phyloP scores from a whole-genome alignment of 768 basidiomycete species.

The Boletus pseudo-olivaceus region DNA sequence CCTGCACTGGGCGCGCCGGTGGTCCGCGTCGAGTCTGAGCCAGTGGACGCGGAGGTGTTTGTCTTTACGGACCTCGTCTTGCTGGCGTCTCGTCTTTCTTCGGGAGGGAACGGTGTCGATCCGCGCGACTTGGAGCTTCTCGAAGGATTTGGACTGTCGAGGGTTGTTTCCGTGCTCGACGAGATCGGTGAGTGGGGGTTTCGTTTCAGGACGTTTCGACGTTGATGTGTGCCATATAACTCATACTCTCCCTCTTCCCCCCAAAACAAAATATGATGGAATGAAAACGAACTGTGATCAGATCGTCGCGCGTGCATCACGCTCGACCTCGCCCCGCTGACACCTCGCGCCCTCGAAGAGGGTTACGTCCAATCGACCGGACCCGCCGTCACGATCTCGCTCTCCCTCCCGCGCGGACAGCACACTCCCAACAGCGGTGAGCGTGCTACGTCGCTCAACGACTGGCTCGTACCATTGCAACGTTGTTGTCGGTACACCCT shows the following conservation, averaged over 20 bases:
- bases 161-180: constrained; percentile 47
- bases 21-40: constrained; percentile 25
- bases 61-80: constrained; percentile 72
- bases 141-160: constrained; percentile 43
- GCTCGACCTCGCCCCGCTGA: constrained; percentile 52
- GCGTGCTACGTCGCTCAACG: constrained; percentile 1
- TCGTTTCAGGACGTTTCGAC: neutral
- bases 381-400: constrained; percentile 33
- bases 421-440: neutral
- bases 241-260: neutral
- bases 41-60: constrained; percentile 36
- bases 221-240: neutral
- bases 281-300: neutral
- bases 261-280: neutral
- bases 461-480: constrained; percentile 52
- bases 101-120: constrained; percentile 16
- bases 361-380: constrained; percentile 34
- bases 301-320: constrained; percentile 33
- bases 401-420: constrained; percentile 32
- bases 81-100: constrained; percentile 37
- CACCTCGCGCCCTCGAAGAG: constrained; percentile 36
- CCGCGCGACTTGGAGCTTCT: constrained; percentile 41
- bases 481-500: constrained; percentile 49
- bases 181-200: constrained; percentile 20
- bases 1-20: constrained; percentile 14